These are phyloP conservation scores for Hibiscus syriacus DNA, from an alignment of 345 rosid genomes.

Conservation along the genomic window DNA sequence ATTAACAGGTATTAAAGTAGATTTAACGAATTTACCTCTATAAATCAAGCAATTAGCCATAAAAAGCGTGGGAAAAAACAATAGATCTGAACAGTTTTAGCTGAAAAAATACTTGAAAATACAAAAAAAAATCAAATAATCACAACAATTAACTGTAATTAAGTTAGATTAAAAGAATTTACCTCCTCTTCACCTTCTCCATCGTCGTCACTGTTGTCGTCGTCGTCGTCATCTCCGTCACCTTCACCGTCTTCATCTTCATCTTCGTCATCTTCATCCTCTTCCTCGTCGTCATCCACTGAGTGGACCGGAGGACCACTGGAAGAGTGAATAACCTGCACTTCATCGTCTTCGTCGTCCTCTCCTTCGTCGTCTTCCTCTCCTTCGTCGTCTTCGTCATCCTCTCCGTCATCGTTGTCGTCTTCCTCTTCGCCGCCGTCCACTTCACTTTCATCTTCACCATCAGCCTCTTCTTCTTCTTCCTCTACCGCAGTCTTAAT, in stretches of 20 bases:
- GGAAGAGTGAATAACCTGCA: conserved; percentile 47
- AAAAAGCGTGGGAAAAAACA: neutral
- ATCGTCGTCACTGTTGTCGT: conserved; percentile 19
- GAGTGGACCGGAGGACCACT: conserved; percentile 45
- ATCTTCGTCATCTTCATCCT: conserved; percentile 41
- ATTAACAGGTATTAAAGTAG: neutral
- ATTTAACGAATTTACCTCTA: neutral
- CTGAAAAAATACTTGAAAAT: neutral
- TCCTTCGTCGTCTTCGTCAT: conserved; percentile 35
- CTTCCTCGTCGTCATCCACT: conserved; percentile 52
- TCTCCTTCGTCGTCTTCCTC: conserved; percentile 37
- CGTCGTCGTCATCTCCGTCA: conserved; percentile 46
- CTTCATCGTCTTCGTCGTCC: conserved; percentile 42
- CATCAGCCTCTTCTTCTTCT: conserved; percentile 27
- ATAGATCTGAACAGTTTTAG: conserved; percentile 23
- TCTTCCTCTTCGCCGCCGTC: conserved; percentile 20
- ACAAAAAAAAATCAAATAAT: neutral
- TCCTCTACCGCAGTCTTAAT: conserved; percentile 15
- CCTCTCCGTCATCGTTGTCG: conserved; percentile 1
- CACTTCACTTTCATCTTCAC: conserved; percentile 27
- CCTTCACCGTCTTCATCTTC: conserved; percentile 40
- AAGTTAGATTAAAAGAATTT: neutral
- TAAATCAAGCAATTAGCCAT: neutral
- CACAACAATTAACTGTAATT: neutral
- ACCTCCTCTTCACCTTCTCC: conserved; percentile 29